Conservation (phyloP, 2,329 filamentous ascomycete species). For the Pseudomassariella vexata region DNA sequence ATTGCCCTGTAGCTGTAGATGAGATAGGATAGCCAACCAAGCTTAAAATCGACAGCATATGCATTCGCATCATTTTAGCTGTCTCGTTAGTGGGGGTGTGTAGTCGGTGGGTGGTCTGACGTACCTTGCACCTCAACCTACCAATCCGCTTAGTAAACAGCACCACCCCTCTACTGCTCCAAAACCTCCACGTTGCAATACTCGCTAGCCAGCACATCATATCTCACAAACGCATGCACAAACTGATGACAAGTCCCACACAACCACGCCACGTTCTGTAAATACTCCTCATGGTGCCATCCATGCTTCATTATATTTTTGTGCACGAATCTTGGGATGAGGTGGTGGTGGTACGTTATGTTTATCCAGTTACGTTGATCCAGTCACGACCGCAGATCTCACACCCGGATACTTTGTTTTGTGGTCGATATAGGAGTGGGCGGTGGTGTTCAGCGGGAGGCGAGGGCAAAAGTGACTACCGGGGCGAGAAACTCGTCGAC, state of each 20-base stretch:
- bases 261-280: conserved; percentile 81
- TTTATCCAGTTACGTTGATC: conserved; percentile 76
- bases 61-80: too few species aligned
- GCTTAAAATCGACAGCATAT: too few species aligned
- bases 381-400: conserved; percentile 73
- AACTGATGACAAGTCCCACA: conserved; percentile 80
- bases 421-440: conserved; percentile 57
- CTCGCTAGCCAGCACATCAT: conserved; percentile 71
- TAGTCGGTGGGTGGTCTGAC: too few species aligned
- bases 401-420: conserved; percentile 46
- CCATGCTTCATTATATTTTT: conserved; percentile 69
- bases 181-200: conserved; percentile 72
- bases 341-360: conserved; percentile 79
- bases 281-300: conserved; percentile 70
- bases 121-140: conserved; percentile 65
- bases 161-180: conserved; percentile 64
- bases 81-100: too few species aligned
- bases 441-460: conserved; percentile 51
- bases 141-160: conserved; percentile 69
- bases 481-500: conserved; percentile 55
- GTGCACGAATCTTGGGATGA: conserved; percentile 76
- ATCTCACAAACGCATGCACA: conserved; percentile 68
- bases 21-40: too few species aligned
- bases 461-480: conserved; percentile 58
- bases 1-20: too few species aligned